phyloP scores from a whole-genome alignment of 768 basidiomycete genomes.

The Heimioporus sp. region DNA sequence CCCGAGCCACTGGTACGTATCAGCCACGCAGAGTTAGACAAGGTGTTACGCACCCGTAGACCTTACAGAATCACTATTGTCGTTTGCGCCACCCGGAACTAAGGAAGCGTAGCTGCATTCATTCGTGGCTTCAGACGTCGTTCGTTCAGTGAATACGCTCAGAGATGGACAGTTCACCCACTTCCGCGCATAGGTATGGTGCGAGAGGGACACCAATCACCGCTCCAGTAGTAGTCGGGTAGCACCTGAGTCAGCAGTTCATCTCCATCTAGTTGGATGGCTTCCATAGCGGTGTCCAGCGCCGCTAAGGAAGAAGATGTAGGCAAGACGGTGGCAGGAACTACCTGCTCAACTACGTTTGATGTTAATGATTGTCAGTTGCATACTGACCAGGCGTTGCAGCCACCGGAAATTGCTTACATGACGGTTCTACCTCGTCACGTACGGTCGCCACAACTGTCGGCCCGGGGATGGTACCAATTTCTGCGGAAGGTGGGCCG shows the following conservation, averaged over 20 bases:
- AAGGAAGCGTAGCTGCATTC: no score
- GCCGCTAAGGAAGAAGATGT: constrained; percentile 9
- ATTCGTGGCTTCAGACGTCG: no score
- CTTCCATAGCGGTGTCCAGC: constrained; percentile 12
- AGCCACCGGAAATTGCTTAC: constrained; percentile 6
- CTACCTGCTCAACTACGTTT: background rate
- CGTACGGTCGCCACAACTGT: no score
- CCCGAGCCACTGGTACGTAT: background rate
- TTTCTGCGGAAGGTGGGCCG: no score
- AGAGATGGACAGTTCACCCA: no score
- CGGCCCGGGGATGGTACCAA: no score
- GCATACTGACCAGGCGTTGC: background rate
- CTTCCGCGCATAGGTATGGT: no score
- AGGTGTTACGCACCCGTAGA: constrained; percentile 6
- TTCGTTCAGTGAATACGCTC: no score
- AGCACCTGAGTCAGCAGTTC: constrained; percentile 1
- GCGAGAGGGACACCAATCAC: background rate
- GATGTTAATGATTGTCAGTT: constrained; percentile 4
- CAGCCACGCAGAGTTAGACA: background rate
- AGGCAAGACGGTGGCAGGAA: background rate
- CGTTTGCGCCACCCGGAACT: no score
- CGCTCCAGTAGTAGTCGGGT: background rate
- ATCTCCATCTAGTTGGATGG: background rate
- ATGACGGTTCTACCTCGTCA: no score
- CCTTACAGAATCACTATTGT: background rate